A percentile compares a stretch with the other conserved stretches of the same genome.
phyloP scores from a whole-genome alignment of 2,329 filamentous ascomycete genomes.

The Aaosphaeria arxii region DNA sequence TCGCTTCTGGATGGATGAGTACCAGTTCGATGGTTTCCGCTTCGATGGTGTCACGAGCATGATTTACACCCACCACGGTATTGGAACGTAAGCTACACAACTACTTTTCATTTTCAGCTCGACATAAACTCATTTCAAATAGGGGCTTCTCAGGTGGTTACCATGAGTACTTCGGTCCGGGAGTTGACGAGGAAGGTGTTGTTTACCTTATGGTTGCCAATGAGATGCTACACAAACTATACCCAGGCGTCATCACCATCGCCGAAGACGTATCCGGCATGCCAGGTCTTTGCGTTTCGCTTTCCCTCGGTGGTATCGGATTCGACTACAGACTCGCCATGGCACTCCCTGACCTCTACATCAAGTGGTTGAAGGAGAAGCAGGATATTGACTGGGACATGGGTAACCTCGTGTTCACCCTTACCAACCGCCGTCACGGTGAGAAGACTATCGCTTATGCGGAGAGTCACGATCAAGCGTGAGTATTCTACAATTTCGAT shows the following conservation, averaged over 20 bases:
- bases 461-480: constrained; percentile 97
- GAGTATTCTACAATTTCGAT: constrained; percentile 42
- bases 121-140: constrained; percentile 8
- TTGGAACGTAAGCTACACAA: constrained; percentile 82
- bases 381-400: constrained; percentile 92
- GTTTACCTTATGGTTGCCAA: constrained; percentile 96
- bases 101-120: no score
- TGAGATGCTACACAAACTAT: constrained; percentile 88
- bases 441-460: constrained; percentile 99
- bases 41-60: constrained; percentile 99
- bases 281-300: constrained; percentile 87
- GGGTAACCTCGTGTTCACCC: constrained; percentile 75
- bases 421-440: constrained; percentile 89
- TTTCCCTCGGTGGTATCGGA: constrained; percentile 84
- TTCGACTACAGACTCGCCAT: constrained; percentile 98
- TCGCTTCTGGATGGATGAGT: constrained; percentile 99
- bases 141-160: constrained; percentile 97
- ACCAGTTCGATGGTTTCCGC: constrained; percentile 92
- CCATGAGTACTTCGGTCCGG: constrained; percentile 91
- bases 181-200: constrained; percentile 88
- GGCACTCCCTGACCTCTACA: constrained; percentile 98
- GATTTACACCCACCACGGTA: constrained; percentile 93
- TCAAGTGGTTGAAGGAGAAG: constrained; percentile 95
- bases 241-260: constrained; percentile 83
- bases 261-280: constrained; percentile 98